Evolutionary conservation across 257 asterid species (phyloP).

Genomic region (Penstemon newberryi): DNA sequence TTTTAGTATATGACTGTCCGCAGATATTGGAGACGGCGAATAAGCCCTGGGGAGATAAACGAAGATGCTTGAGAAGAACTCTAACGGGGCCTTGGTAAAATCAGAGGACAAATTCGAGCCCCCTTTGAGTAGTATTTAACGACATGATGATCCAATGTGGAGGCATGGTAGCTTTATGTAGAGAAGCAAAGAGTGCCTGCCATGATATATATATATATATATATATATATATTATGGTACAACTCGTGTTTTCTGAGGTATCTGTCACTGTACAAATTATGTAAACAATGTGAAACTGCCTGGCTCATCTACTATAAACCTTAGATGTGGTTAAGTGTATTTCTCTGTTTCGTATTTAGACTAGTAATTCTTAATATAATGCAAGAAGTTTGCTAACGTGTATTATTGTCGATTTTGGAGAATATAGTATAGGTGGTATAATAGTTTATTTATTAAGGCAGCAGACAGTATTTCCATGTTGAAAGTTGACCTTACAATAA

Average conservation of each 20-base stretch:
- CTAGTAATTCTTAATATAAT: too few species aligned
- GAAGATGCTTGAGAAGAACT: constrained; percentile 41
- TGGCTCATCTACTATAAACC: constrained; percentile 11
- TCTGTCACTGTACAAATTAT: not conserved
- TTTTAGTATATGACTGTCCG: not conserved
- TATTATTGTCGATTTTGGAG: too few species aligned
- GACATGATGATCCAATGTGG: not conserved
- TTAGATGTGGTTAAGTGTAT: not conserved
- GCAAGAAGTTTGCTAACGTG: too few species aligned
- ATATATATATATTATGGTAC: not conserved
- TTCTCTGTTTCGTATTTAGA: too few species aligned
- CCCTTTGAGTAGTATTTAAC: not conserved
- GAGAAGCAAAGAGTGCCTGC: constrained; percentile 1
- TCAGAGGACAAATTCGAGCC: not conserved
- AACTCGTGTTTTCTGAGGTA: not conserved
- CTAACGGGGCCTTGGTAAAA: constrained; percentile 47
- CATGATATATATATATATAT: not conserved
- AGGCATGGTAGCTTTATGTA: constrained; percentile 7
- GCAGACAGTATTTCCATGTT: too few species aligned
- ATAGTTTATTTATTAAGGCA: too few species aligned
- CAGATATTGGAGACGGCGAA: constrained; percentile 33
- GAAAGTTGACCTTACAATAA: too few species aligned
- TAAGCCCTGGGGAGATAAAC: constrained; percentile 28
- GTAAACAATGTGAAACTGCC: not conserved
- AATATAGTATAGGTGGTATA: too few species aligned